These are phyloP conservation scores for Myxozyma udenii DNA, from an alignment of 805 yeast genomes.

Conservation along the genomic window DNA sequence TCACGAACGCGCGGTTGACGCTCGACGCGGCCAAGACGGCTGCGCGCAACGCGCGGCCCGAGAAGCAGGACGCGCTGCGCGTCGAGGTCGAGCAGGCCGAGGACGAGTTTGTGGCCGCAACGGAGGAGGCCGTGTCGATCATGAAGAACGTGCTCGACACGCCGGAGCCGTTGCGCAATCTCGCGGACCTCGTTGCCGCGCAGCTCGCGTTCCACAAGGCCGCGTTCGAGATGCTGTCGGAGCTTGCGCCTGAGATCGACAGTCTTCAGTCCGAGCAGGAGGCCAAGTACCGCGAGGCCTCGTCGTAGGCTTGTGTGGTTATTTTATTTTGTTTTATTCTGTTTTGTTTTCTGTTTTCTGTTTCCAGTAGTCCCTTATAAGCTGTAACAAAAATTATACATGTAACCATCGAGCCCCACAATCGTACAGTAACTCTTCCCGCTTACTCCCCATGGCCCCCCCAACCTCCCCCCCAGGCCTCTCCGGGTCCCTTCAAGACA, in stretches of 20 bases:
- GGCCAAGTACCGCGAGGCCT: constrained; percentile 32
- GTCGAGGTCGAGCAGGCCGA: constrained; percentile 79
- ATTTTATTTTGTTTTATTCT: not conserved
- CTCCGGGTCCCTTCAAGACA: too few species aligned
- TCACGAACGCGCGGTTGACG: constrained; percentile 70
- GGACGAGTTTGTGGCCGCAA: constrained; percentile 85
- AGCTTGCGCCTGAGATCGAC: constrained; percentile 63
- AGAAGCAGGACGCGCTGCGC: constrained; percentile 68
- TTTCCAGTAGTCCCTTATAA: not conserved
- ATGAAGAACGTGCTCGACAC: constrained; percentile 77
- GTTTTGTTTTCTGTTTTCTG: not conserved
- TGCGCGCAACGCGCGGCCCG: constrained; percentile 52
- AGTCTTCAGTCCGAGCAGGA: constrained; percentile 54
- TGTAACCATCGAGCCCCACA: too few species aligned
- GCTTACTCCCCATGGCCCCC: too few species aligned
- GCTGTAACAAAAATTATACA: not conserved
- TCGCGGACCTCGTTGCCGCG: constrained; percentile 68
- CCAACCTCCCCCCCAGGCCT: too few species aligned
- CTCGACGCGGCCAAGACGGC: constrained; percentile 74
- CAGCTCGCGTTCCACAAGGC: constrained; percentile 78
- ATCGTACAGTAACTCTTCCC: too few species aligned
- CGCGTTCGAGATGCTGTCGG: constrained; percentile 63
- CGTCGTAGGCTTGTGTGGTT: constrained; percentile 1
- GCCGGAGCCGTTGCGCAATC: constrained; percentile 63
- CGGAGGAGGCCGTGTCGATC: constrained; percentile 78